These are phyloP conservation scores for Hypoxylon fragiforme DNA, from an alignment of 495 filamentous ascomycete genomes.

Conservation along the genomic window DNA sequence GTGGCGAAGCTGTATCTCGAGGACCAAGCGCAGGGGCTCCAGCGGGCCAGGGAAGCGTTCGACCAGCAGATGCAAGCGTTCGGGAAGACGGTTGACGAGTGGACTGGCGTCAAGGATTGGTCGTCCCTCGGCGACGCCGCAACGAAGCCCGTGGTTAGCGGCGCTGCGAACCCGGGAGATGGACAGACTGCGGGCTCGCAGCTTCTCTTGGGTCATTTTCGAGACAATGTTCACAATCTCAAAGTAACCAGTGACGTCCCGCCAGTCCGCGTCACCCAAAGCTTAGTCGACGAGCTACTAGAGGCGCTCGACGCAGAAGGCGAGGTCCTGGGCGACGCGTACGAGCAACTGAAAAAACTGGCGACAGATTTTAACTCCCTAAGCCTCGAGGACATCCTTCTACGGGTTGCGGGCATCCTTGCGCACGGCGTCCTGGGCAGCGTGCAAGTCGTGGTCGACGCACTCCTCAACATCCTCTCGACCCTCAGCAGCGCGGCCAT, in stretches of 20 bases:
- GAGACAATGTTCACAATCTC: neutral
- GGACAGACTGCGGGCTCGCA: neutral
- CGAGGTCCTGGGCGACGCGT: neutral
- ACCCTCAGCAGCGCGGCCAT: neutral
- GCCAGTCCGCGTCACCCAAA: neutral
- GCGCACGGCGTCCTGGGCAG: neutral
- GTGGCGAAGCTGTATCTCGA: neutral
- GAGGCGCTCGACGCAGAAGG: neutral
- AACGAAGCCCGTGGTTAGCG: neutral
- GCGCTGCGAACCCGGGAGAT: neutral
- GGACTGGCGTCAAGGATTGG: constrained; percentile 12
- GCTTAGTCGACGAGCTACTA: neutral
- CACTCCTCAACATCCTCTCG: neutral
- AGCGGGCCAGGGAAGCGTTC: neutral
- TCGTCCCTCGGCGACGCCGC: neutral
- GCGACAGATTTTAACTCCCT: neutral
- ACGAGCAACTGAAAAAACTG: neutral
- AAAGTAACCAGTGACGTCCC: neutral
- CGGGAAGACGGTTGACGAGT: constrained; percentile 9
- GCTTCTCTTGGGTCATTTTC: neutral
- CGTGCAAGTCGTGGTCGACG: constrained; percentile 3
- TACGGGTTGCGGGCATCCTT: neutral
- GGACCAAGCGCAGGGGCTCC: neutral
- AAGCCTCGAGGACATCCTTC: neutral
- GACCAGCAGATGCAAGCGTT: neutral